Conservation (phyloP, 2,329 filamentous ascomycete species). For the Dothideomycetes sp. region DNA sequence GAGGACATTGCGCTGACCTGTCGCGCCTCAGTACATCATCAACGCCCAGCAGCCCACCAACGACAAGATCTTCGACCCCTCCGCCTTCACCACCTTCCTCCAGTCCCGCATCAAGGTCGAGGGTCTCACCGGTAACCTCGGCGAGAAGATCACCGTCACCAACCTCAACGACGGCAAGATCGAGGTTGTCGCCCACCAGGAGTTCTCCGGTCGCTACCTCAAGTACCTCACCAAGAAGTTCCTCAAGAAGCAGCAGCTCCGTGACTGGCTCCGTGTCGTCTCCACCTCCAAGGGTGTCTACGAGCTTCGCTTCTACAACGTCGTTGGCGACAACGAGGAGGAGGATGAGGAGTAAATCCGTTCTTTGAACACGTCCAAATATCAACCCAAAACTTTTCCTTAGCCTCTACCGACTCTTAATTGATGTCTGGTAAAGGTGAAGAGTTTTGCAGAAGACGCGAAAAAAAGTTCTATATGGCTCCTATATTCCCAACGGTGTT, state of each 20-base stretch:
- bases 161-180: conserved; percentile 95
- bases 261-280: conserved; percentile 99
- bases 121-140: conserved; percentile 94
- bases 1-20: conserved; percentile 3
- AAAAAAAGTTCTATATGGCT: too few species aligned
- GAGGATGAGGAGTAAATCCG: conserved; percentile 87
- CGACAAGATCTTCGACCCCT: conserved; percentile 99
- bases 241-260: conserved; percentile 99
- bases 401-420: too few species aligned
- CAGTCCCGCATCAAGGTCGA: conserved; percentile 99
- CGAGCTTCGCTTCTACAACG: conserved; percentile 99
- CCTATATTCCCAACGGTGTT: too few species aligned
- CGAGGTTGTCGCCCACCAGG: conserved; percentile 93
- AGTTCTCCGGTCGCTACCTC: conserved; percentile 96
- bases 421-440: too few species aligned
- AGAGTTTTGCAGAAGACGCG: too few species aligned
- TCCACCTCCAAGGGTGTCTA: conserved; percentile 97
- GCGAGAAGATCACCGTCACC: conserved; percentile 81
- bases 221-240: conserved; percentile 99
- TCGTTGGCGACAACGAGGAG: conserved; percentile 94
- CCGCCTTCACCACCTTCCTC: conserved; percentile 99
- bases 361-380: neutral
- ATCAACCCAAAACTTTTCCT: too few species aligned
- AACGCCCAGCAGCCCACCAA: conserved; percentile 95
- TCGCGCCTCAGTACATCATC: conserved; percentile 73